These are phyloP conservation scores for Cucumis sativus DNA, from an alignment of 306 rosid genomes.

Conservation along the genomic window Cucumber_9930_V3 NC_026657.2:8100501-8101000, in stretches of 20 bases:
- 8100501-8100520: constrained; percentile 4
- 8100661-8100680: constrained; percentile 93
- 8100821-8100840: constrained; percentile 94
- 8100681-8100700: constrained; percentile 62
- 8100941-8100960: constrained; percentile 98
- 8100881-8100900: constrained; percentile 92
- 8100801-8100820: constrained; percentile 95
- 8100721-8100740: constrained; percentile 99
- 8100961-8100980: constrained; percentile 88
- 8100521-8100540: background rate
- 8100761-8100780: constrained; percentile 84
- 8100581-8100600: constrained; percentile 8
- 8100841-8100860: constrained; percentile 81
- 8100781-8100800: constrained; percentile 70
- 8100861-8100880: constrained; percentile 94
- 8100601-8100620: constrained; percentile 15
- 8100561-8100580: background rate
- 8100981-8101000: constrained; percentile 98
- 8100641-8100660: constrained; percentile 99
- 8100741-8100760: constrained; percentile 93
- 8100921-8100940: constrained; percentile 94
- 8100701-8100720: constrained; percentile 72
- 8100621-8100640: constrained; percentile 88
- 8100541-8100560: background rate
- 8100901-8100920: constrained; percentile 86